A percentile compares a stretch with the other conserved stretches of the same genome.
These are phyloP conservation scores for Apophysomyces elegans DNA, from an alignment of 371 early-diverging fungal genomes.

Conservation along the genomic window DNA sequence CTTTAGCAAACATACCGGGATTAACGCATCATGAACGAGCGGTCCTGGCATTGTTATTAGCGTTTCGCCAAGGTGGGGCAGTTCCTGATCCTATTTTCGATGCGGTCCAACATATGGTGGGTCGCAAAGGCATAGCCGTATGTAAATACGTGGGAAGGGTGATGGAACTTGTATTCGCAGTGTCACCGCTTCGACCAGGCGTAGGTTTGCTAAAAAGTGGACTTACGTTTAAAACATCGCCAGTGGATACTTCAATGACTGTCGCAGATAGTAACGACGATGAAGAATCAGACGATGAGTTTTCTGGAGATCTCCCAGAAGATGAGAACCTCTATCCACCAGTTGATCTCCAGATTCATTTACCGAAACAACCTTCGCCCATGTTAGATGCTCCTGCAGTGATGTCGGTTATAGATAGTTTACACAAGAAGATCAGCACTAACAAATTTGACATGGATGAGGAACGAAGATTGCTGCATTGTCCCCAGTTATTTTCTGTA, in stretches of 20 bases:
- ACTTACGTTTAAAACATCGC: constrained; percentile 7
- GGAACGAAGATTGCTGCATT: constrained; percentile 7
- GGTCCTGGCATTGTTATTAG: constrained; percentile 53
- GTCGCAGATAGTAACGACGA: background rate
- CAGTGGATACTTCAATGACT: background rate
- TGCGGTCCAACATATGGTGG: constrained; percentile 41
- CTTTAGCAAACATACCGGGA: constrained; percentile 62
- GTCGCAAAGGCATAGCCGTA: constrained; percentile 42
- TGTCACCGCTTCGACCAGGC: constrained; percentile 48
- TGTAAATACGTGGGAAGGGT: constrained; percentile 51
- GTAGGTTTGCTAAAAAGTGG: constrained; percentile 40
- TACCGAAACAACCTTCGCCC: constrained; percentile 14
- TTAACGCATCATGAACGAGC: constrained; percentile 62
- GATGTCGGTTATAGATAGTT: constrained; percentile 68
- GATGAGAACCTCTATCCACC: constrained; percentile 19
- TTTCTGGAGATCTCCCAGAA: constrained; percentile 31
- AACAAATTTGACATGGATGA: constrained; percentile 40
- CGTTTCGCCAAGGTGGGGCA: constrained; percentile 61
- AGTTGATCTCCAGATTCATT: constrained; percentile 16
- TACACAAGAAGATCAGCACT: constrained; percentile 85
- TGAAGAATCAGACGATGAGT: constrained; percentile 14
- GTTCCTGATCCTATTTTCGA: constrained; percentile 50
- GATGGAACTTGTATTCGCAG: constrained; percentile 49
- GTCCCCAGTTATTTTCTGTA: constrained; percentile 20
- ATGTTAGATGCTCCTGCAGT: constrained; percentile 24